A percentile compares a stretch with the other conserved stretches of the same genome.
phyloP scores from a whole-genome alignment of 2,329 filamentous ascomycete species.

The Aspergillus ochraceus region DNA sequence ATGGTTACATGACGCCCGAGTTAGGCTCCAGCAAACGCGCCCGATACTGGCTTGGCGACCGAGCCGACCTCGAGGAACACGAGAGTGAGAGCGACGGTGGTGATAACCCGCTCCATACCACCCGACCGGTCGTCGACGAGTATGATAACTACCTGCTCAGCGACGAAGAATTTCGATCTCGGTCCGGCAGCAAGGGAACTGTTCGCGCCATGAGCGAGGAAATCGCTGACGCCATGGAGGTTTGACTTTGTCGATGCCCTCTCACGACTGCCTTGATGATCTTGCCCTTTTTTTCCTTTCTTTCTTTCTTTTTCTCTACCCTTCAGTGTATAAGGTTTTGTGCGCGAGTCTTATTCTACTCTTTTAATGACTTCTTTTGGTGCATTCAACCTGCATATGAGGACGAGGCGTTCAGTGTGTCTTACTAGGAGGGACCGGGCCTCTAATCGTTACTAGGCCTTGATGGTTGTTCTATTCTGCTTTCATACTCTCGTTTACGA shows the following conservation, averaged over 20 bases:
- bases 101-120: slow-evolving; percentile 11
- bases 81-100: slow-evolving; percentile 46
- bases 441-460: slow-evolving; percentile 27
- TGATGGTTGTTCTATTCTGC: background rate
- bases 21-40: slow-evolving; percentile 74
- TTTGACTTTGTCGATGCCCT: slow-evolving; percentile 32
- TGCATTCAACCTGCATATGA: slow-evolving; percentile 27
- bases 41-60: slow-evolving; percentile 82
- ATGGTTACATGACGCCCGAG: slow-evolving; percentile 51
- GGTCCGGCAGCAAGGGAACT: slow-evolving; percentile 43
- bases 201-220: slow-evolving; percentile 56
- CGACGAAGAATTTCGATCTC: slow-evolving; percentile 44
- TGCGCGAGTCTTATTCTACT: slow-evolving; percentile 5
- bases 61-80: slow-evolving; percentile 45
- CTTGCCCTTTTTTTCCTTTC: background rate
- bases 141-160: slow-evolving; percentile 46
- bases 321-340: slow-evolving; percentile 19
- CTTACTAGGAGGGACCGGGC: slow-evolving; percentile 13
- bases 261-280: slow-evolving; percentile 17
- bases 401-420: slow-evolving; percentile 22
- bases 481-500: background rate
- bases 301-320: slow-evolving; percentile 6
- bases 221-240: slow-evolving; percentile 54
- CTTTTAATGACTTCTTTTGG: slow-evolving; percentile 13
- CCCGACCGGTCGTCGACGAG: slow-evolving; percentile 38